Base-by-base conservation (phyloP, 257 asterid genomes). In the Lycium ferocissimum region DNA sequence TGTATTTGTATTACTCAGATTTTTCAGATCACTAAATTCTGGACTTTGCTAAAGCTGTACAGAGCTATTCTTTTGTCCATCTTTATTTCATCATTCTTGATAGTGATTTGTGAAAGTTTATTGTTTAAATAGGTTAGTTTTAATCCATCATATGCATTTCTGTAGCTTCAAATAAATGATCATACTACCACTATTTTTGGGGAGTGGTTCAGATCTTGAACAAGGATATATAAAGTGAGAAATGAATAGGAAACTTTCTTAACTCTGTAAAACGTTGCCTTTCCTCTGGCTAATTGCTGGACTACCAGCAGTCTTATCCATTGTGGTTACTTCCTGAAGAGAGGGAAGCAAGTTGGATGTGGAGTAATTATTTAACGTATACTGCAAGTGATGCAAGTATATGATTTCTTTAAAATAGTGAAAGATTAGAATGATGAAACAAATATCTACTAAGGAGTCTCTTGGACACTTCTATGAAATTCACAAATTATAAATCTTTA, bases 261-360 rank as follows among this genome's bases (percentile, higher is more conserved):
- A 49, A 49, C 81, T 49, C 62, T 17, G 79, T 17, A 38, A 38
- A 70, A 33, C 0, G 18, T 72, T 43, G 80, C 80, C 37, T 72
- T 71, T 45, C 7, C 37, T 71, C 35, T 15, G 45, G 65, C 59
- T 22, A 49, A 78, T 51, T 78, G 65, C 65, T 47, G 61, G 81
- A 47, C 33, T 53, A 33, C 82, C 26, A 51, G 49, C 11, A 6
- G 47, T 53, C 47, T 53, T 26, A 51, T 78, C 65, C 82, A 14
- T 53, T 78, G 65, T 53, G 9, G 26, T 26, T 78, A 78, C 82
- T 78, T 78, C 65, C 65, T 78, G 65, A 53, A 51, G 82, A 76
- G 15, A 78, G 49, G 65, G 65, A 15, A 53, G 82, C 65, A 78
- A 51, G 82, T 54, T 53, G 49, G 65, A 14, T 33, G 26, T 76